Evolutionary conservation across 75 land plant genomes (phyloP).

Genomic region (Cryptomeria japonica): DNA sequence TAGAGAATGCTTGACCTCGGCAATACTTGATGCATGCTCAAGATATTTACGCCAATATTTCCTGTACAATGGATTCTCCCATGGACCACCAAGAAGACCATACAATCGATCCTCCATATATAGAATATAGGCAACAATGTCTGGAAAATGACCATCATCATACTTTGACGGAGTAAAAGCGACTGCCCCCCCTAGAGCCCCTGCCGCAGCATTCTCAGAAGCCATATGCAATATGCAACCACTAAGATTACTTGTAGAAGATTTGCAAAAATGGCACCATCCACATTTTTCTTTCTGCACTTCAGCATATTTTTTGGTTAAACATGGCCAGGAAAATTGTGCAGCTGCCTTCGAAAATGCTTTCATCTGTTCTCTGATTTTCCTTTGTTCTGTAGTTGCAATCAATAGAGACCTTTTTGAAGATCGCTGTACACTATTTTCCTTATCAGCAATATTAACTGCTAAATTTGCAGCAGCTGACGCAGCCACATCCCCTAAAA

Average conservation of each 20-base stretch:
- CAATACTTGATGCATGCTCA: slow-evolving; percentile 47
- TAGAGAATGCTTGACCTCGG: slow-evolving; percentile 49
- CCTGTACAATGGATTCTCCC: slow-evolving; percentile 62
- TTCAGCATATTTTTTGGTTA: slow-evolving; percentile 32
- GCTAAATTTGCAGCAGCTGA: slow-evolving; percentile 66
- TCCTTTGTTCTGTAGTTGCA: slow-evolving; percentile 38
- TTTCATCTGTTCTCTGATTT: slow-evolving; percentile 51
- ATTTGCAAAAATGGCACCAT: slow-evolving; percentile 81
- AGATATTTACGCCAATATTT: slow-evolving; percentile 62
- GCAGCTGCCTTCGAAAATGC: slow-evolving; percentile 41
- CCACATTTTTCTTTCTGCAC: slow-evolving; percentile 76
- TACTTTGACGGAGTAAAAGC: slow-evolving; percentile 32
- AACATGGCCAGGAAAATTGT: slow-evolving; percentile 60
- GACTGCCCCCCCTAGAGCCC: slow-evolving; percentile 21
- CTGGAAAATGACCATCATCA: slow-evolving; percentile 50
- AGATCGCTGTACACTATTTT: slow-evolving; percentile 18
- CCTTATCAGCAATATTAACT: slow-evolving; percentile 15
- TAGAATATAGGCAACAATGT: slow-evolving; percentile 54
- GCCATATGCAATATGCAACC: slow-evolving; percentile 61
- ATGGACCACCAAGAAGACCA: slow-evolving; percentile 78
- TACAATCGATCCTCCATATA: slow-evolving; percentile 66
- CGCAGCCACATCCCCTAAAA: slow-evolving; percentile 65
- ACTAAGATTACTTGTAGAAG: slow-evolving; percentile 22
- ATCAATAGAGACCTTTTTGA: slow-evolving; percentile 20
- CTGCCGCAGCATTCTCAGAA: slow-evolving; percentile 18